phyloP scores from a whole-genome alignment of 2,329 filamentous ascomycete genomes.

The Colletotrichum tabaci region DNA sequence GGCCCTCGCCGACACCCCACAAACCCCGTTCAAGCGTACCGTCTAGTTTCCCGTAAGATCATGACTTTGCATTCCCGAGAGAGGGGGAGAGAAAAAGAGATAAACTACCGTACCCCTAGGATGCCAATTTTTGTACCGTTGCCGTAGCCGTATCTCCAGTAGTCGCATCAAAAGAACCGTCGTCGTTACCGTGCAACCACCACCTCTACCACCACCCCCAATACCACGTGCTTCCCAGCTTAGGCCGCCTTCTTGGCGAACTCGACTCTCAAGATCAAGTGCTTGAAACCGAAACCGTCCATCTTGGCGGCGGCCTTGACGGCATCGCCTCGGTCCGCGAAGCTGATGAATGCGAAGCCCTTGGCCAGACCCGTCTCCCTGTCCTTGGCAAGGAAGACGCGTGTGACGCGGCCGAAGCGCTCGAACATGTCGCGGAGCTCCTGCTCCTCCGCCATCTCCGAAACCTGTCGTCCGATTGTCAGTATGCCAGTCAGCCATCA shows the following conservation, averaged over 20 bases:
- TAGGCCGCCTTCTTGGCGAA: constrained; percentile 82
- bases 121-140: constrained; percentile 41
- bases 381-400: constrained; percentile 98
- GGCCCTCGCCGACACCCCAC: neutral
- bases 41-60: constrained; percentile 32
- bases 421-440: constrained; percentile 99
- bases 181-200: constrained; percentile 29
- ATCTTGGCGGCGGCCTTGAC: constrained; percentile 96
- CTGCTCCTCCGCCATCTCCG: constrained; percentile 95
- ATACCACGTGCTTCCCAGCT: neutral
- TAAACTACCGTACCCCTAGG: constrained; percentile 39
- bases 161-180: constrained; percentile 36
- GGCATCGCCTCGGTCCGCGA: constrained; percentile 90
- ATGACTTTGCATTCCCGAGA: constrained; percentile 36
- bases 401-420: constrained; percentile 94
- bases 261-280: constrained; percentile 88
- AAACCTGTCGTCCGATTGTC: constrained; percentile 73
- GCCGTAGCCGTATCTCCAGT: constrained; percentile 42
- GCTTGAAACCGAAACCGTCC: constrained; percentile 94
- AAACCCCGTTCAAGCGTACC: neutral
- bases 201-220: neutral
- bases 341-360: constrained; percentile 99
- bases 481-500: constrained; percentile 41
- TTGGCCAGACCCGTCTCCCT: constrained; percentile 96
- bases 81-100: constrained; percentile 31